These are phyloP conservation scores for Butyriboletus pseudospeciosus DNA, from an alignment of 1,284 basidiomycete genomes.

Conservation along the genomic window DNA sequence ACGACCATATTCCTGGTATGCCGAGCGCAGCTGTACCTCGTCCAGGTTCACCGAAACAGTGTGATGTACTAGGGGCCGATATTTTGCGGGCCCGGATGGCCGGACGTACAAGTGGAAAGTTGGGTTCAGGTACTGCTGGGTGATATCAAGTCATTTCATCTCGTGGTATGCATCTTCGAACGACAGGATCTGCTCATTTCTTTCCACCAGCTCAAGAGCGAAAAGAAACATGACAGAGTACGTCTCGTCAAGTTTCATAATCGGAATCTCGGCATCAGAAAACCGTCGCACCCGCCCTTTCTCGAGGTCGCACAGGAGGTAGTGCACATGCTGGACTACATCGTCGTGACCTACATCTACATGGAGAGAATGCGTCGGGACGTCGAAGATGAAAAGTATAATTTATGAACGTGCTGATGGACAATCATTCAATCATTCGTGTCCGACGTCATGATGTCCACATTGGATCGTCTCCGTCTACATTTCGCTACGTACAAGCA, in stretches of 20 bases:
- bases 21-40: not conserved
- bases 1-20: constrained; percentile 20
- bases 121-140: constrained; percentile 19
- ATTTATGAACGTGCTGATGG: constrained; percentile 1
- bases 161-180: no score
- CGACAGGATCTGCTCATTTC: not conserved
- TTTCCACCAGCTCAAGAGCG: constrained; percentile 19
- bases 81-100: constrained; percentile 23
- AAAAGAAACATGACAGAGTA: constrained; percentile 9
- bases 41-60: not conserved
- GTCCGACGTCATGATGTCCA: not conserved
- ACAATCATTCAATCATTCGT: not conserved
- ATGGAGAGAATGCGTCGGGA: constrained; percentile 30
- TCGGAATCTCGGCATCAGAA: constrained; percentile 16
- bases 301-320: constrained; percentile 33
- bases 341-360: constrained; percentile 36
- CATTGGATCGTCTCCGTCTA: no score
- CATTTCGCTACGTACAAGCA: no score
- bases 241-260: constrained; percentile 27
- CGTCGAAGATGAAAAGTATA: constrained; percentile 17
- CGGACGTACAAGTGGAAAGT: constrained; percentile 26
- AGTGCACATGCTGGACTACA: constrained; percentile 33
- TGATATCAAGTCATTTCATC: constrained; percentile 1
- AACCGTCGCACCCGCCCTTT: constrained; percentile 22
- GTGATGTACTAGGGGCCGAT: constrained; percentile 14